Evolutionary conservation across 2,329 filamentous ascomycete species (phyloP).

Genomic region (Daldinia sp.): DNA sequence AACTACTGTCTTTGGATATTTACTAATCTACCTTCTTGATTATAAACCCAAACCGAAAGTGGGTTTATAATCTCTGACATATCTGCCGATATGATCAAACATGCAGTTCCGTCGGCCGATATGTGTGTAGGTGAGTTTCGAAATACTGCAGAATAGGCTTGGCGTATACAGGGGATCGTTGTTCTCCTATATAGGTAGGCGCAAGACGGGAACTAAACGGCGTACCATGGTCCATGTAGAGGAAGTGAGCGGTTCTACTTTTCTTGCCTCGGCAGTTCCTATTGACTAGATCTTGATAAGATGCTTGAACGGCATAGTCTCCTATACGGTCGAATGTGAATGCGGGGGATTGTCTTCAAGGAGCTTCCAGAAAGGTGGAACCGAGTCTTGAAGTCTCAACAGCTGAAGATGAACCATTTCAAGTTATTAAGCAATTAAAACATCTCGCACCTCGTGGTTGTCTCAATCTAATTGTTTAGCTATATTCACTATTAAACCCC

Average conservation of each 20-base stretch:
- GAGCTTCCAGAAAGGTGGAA: neutral
- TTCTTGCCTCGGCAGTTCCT: neutral
- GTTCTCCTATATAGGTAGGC: neutral
- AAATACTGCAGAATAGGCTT: neutral
- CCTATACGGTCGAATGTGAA: neutral
- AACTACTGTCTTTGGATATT: neutral
- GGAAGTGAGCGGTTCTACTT: neutral
- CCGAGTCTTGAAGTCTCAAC: too few species aligned
- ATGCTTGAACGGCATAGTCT: neutral
- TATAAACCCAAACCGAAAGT: neutral
- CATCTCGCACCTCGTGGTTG: too few species aligned
- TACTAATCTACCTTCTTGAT: neutral
- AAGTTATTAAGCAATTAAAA: too few species aligned
- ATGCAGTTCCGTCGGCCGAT: neutral
- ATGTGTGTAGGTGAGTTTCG: neutral
- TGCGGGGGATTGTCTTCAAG: neutral
- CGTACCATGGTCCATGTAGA: too few species aligned
- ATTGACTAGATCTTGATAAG: neutral
- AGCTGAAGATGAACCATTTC: too few species aligned
- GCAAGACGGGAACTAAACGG: neutral
- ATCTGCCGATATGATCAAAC: neutral
- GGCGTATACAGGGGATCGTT: neutral
- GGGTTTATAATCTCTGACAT: neutral
- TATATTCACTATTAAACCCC: too few species aligned
- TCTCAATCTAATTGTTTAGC: too few species aligned